phyloP scores from a whole-genome alignment of 1,139 yeast species.

The Casaregolazyma lundiana region DNA sequence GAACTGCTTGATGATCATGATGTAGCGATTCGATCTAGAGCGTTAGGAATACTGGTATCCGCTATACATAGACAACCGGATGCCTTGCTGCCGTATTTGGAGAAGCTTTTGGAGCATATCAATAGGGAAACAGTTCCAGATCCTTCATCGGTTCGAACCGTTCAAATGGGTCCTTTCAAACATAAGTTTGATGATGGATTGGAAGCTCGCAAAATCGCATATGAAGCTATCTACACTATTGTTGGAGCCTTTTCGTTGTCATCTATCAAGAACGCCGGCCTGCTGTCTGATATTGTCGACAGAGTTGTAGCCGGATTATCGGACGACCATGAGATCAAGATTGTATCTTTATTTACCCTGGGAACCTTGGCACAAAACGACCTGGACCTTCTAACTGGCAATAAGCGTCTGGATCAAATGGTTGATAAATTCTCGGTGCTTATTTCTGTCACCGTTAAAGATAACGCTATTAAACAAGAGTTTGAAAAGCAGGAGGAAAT shows the following conservation, averaged over 20 bases:
- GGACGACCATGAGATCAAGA: conserved; percentile 44
- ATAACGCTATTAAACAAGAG: conserved; percentile 48
- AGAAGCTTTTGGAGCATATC: conserved; percentile 49
- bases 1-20: conserved; percentile 32
- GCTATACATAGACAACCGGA: conserved; percentile 57
- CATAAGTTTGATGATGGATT: conserved; percentile 77
- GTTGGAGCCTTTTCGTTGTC: conserved; percentile 28
- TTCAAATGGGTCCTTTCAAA: conserved; percentile 86
- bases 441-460: conserved; percentile 39
- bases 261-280: conserved; percentile 28
- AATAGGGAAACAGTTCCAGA: conserved; percentile 55
- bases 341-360: conserved; percentile 39
- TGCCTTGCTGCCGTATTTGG: conserved; percentile 45
- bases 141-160: conserved; percentile 54
- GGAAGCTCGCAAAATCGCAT: conserved; percentile 67
- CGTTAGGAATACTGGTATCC: conserved; percentile 56
- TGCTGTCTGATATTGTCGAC: conserved; percentile 30
- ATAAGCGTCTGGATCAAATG: conserved; percentile 24
- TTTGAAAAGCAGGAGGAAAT: conserved; percentile 43
- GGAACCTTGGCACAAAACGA: conserved; percentile 33
- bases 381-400: conserved; percentile 12
- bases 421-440: conserved; percentile 34
- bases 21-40: conserved; percentile 43
- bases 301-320: conserved; percentile 37
- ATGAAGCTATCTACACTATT: conserved; percentile 64